Evolutionary conservation across 768 basidiomycete species (phyloP).

Genomic region (Rhodosporidiobolus odoratus): DNA sequence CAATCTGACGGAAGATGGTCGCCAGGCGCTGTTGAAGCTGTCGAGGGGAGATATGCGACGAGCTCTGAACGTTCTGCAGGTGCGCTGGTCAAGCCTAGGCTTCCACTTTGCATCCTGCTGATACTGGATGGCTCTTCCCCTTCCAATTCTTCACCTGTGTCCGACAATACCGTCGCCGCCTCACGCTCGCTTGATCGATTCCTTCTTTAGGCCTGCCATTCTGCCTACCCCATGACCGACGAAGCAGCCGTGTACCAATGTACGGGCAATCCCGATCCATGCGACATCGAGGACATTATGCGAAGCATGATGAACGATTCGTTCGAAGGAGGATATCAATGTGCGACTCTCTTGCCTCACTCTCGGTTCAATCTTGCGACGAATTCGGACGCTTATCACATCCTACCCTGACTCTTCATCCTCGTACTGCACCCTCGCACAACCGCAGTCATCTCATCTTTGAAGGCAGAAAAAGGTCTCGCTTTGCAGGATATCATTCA

Average conservation of each 20-base stretch:
- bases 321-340: slow-evolving; percentile 75
- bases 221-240: slow-evolving; percentile 81
- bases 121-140: not conserved
- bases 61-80: slow-evolving; percentile 87
- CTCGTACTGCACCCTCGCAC: too few relatives aligned
- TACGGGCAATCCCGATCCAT: slow-evolving; percentile 92
- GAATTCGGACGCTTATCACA: slow-evolving; percentile 29
- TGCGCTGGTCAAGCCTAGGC: too few relatives aligned
- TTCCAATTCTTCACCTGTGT: not conserved
- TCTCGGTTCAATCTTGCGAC: slow-evolving; percentile 53
- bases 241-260: slow-evolving; percentile 93
- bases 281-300: slow-evolving; percentile 87
- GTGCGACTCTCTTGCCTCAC: slow-evolving; percentile 40
- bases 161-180: not conserved
- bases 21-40: slow-evolving; percentile 82
- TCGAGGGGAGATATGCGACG: slow-evolving; percentile 96
- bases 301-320: slow-evolving; percentile 94
- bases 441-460: slow-evolving; percentile 65
- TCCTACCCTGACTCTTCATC: not conserved
- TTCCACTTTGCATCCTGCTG: too few relatives aligned
- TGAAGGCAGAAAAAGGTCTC: slow-evolving; percentile 87
- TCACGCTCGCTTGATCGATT: not conserved
- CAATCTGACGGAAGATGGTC: slow-evolving; percentile 77
- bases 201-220: slow-evolving; percentile 69
- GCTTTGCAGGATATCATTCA: slow-evolving; percentile 89